A percentile compares a stretch with the other conserved stretches of the same genome.
Evolutionary conservation across 345 rosid species (phyloP).

Genomic region (Gossypium thurberi): DNA sequence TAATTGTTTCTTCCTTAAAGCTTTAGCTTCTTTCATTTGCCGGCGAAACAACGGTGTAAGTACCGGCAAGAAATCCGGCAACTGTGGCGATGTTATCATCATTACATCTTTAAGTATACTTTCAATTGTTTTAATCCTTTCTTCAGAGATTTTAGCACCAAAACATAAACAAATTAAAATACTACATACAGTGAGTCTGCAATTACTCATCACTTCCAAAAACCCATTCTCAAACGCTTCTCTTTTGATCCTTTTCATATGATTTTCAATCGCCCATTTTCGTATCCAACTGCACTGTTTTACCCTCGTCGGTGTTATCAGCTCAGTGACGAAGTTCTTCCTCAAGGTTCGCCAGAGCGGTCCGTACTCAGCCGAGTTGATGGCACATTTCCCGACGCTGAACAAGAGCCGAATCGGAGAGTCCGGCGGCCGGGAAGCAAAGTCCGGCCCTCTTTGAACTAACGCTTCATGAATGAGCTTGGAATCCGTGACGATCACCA

Average conservation of each 20-base stretch:
- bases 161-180: slow-evolving; percentile 77
- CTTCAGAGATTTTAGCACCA: slow-evolving; percentile 75
- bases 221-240: slow-evolving; percentile 47
- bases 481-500: slow-evolving; percentile 66
- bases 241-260: slow-evolving; percentile 51
- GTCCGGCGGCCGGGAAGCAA: slow-evolving; percentile 79
- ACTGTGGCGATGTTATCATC: slow-evolving; percentile 63
- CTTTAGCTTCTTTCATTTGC: slow-evolving; percentile 58
- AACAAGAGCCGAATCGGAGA: slow-evolving; percentile 78
- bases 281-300: slow-evolving; percentile 87
- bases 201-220: slow-evolving; percentile 70
- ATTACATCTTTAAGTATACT: slow-evolving; percentile 71
- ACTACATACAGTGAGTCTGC: slow-evolving; percentile 72
- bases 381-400: slow-evolving; percentile 85
- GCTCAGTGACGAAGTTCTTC: slow-evolving; percentile 74
- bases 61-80: slow-evolving; percentile 78
- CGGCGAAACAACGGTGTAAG: slow-evolving; percentile 61
- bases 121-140: slow-evolving; percentile 56
- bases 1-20: slow-evolving; percentile 61
- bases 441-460: slow-evolving; percentile 53
- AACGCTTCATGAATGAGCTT: slow-evolving; percentile 89
- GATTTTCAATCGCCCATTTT: slow-evolving; percentile 64
- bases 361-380: slow-evolving; percentile 85
- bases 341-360: slow-evolving; percentile 74
- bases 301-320: slow-evolving; percentile 60